These are phyloP conservation scores for Fusarium udum DNA, from an alignment of 2,329 filamentous ascomycete species.

Conservation along the genomic window DNA sequence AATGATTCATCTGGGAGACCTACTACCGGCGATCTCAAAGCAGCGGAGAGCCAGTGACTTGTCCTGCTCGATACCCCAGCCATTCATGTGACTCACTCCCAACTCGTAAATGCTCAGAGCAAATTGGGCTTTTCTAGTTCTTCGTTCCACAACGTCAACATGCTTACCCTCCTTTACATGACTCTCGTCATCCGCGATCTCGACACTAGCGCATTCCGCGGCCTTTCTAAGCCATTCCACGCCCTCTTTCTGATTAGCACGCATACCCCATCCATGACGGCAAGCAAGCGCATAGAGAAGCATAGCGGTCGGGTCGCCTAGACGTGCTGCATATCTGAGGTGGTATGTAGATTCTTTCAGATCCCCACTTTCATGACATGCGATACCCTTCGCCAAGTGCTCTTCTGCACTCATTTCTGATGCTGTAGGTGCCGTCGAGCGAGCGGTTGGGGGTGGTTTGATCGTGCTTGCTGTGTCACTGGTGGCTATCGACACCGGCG, in stretches of 20 bases:
- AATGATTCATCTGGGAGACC: slow-evolving; percentile 43
- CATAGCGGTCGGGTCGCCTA: slow-evolving; percentile 92
- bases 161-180: slow-evolving; percentile 69
- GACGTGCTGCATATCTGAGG: slow-evolving; percentile 85
- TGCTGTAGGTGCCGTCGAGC: slow-evolving; percentile 62
- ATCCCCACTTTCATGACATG: slow-evolving; percentile 86
- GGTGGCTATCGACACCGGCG: slow-evolving; percentile 59
- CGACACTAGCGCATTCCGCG: slow-evolving; percentile 82
- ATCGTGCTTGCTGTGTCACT: slow-evolving; percentile 66
- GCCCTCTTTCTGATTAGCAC: slow-evolving; percentile 87
- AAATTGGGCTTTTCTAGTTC: slow-evolving; percentile 90
- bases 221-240: slow-evolving; percentile 93
- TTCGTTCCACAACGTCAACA: slow-evolving; percentile 74
- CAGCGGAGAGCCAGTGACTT: slow-evolving; percentile 87
- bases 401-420: slow-evolving; percentile 84
- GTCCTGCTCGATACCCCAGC: slow-evolving; percentile 96
- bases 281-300: slow-evolving; percentile 94
- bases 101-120: slow-evolving; percentile 96
- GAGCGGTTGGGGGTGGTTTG: slow-evolving; percentile 51
- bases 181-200: slow-evolving; percentile 84
- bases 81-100: slow-evolving; percentile 96
- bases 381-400: slow-evolving; percentile 89
- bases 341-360: slow-evolving; percentile 97
- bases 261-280: slow-evolving; percentile 97
- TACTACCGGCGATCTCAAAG: slow-evolving; percentile 93